Percentiles rank a stretch among this genome's conserved stretches.
Conservation (phyloP, 2,329 filamentous ascomycete species). For the Fusarium graminum region DNA sequence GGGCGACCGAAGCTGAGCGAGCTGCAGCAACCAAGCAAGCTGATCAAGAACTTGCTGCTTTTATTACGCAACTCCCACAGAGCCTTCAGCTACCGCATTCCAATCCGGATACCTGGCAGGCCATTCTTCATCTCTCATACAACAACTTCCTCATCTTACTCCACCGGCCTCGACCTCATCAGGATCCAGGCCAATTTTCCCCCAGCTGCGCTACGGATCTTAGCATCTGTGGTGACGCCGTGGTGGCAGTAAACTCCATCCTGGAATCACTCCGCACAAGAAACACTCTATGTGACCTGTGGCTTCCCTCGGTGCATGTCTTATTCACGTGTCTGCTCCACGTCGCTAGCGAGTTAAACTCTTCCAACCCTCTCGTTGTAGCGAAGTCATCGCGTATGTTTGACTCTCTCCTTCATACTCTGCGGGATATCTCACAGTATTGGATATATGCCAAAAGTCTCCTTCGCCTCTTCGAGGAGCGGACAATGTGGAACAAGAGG, state of each 20-base stretch:
- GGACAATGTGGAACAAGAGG: conserved; percentile 36
- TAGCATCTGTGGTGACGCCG: conserved; percentile 52
- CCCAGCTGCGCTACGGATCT: conserved; percentile 42
- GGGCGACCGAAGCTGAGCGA: conserved; percentile 44
- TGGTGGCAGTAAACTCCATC: conserved; percentile 47
- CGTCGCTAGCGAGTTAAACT: conserved; percentile 47
- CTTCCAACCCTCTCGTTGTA: conserved; percentile 50
- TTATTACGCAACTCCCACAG: conserved; percentile 49
- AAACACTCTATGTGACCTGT: conserved; percentile 45
- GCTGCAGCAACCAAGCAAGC: conserved; percentile 49
- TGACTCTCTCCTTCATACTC: conserved; percentile 49
- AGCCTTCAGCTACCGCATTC: conserved; percentile 44
- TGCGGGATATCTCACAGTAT: conserved; percentile 48
- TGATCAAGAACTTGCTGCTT: conserved; percentile 51
- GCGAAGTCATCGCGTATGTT: conserved; percentile 50
- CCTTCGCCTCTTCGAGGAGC: conserved; percentile 49
- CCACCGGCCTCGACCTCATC: conserved; percentile 49
- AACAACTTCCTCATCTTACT: conserved; percentile 54
- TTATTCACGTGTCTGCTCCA: conserved; percentile 53
- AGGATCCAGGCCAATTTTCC: conserved; percentile 20
- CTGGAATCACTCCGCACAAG: conserved; percentile 49
- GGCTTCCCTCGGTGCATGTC: conserved; percentile 46
- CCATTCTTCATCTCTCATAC: conserved; percentile 53
- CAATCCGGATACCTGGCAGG: conserved; percentile 48
- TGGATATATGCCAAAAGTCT: conserved; percentile 54